Conservation (phyloP, 2,329 filamentous ascomycete genomes). For the Pyrenochaeta sp. region DNA sequence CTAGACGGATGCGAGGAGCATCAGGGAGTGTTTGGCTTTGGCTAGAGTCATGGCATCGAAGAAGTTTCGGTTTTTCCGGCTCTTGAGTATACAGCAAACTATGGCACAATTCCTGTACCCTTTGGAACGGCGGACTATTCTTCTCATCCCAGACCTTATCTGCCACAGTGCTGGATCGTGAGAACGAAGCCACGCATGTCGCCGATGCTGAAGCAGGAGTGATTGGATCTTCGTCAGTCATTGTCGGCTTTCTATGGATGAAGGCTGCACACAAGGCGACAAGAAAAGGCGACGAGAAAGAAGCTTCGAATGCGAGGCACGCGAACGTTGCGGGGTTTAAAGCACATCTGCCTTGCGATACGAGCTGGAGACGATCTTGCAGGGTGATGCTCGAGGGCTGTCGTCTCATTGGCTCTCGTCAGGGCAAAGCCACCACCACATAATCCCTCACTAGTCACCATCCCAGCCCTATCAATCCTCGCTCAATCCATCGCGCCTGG, state of each 20-base stretch:
- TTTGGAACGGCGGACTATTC: conserved; percentile 14
- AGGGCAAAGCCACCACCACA: conserved; percentile 6
- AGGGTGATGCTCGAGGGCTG: conserved; percentile 13
- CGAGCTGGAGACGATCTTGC: neutral
- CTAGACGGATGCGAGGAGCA: conserved; percentile 20
- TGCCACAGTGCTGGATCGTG: conserved; percentile 12
- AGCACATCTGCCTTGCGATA: conserved; percentile 11
- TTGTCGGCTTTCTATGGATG: conserved; percentile 8
- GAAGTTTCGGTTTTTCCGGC: conserved; percentile 11
- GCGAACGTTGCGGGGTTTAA: conserved; percentile 2
- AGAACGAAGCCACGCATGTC: conserved; percentile 11
- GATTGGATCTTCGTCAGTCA: conserved; percentile 13
- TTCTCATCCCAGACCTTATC: conserved; percentile 3
- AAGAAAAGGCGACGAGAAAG: neutral
- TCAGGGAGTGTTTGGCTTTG: conserved; percentile 26
- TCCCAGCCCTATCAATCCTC: neutral
- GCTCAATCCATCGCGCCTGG: too few relatives aligned
- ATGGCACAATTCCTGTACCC: conserved; percentile 17
- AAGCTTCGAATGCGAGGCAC: neutral
- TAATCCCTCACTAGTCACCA: neutral
- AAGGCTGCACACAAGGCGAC: conserved; percentile 1
- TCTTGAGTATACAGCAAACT: conserved; percentile 14
- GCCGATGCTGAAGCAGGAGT: conserved; percentile 15
- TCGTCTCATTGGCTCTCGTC: conserved; percentile 4
- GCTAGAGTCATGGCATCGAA: conserved; percentile 9